Base-by-base conservation (phyloP, 176 grass and related monocot species). In the Eragrostis curvula region DNA sequence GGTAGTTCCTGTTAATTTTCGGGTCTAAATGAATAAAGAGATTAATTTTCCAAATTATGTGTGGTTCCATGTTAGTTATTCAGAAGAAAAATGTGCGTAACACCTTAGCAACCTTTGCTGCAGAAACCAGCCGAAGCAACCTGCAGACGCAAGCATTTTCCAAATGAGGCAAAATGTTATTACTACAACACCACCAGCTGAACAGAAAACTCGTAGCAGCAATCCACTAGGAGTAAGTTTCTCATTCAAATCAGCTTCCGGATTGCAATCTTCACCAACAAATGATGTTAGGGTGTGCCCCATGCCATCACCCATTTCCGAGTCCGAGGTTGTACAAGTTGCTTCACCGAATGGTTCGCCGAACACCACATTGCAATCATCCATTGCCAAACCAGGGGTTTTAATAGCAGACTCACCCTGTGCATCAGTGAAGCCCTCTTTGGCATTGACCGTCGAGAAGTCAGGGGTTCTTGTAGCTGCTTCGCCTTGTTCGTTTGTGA, bases 141-240 rank as follows among this genome's bases (percentile, higher is more conserved):
- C 28, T 29, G 68, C 45, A 66, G 69, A 53, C 5, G 39, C 23
- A 47, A 76, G 29, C 9, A 63, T 43, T 23, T 40, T 23, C 1
- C 10, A 77, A 21, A 49, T 6, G 6, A 42, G 5, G 13, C 62
- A 61, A 15, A 75, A 29, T 16, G 1, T 49, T 28, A 49, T 6
- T 11, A 27, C 23, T 12, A n/a, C 0, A 71, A 65, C 64, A 56
- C 44, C 66, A 30, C 13, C 52, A 9, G 6, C 9, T 46, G 18
- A 14, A 0, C n/a, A 77, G 28, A 16, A 70, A 69, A 30, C 55
- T 21, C 8, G 39, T 3, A 61, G 29, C 12, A 3, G 69, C 30
- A 36, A 70, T 7, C n/a, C 5, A 32, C 77, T 40, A 28, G 62
- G 20, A 80, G 59, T 65, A n/a, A 52, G 24, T 77, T 46, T 77